phyloP scores from a whole-genome alignment of 176 grass and related monocot genomes.

The Rhynchospora tenuis region DNA sequence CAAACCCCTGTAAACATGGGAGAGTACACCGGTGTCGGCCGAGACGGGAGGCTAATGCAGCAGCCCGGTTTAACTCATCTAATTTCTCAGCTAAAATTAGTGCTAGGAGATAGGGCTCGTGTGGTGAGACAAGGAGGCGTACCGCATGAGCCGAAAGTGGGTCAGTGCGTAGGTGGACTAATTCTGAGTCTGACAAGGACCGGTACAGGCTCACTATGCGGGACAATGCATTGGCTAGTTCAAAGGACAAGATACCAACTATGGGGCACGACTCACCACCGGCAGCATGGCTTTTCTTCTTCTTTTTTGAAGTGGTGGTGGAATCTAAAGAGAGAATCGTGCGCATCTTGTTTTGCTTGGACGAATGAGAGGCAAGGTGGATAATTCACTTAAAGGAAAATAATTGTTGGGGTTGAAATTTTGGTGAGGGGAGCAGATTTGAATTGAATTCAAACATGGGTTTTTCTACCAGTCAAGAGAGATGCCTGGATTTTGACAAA shows the following conservation, averaged over 20 bases:
- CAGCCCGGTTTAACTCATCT: conserved; percentile 76
- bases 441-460: conserved; percentile 36
- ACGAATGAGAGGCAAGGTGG: not conserved
- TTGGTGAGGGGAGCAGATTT: not conserved
- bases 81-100: conserved; percentile 89
- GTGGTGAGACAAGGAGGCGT: conserved; percentile 59
- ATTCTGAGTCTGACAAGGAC: conserved; percentile 71
- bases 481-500: not conserved
- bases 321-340: conserved; percentile 63
- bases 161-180: conserved; percentile 38
- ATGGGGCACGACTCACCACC: conserved; percentile 7
- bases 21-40: conserved; percentile 60
- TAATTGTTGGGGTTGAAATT: not conserved
- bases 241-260: conserved; percentile 84
- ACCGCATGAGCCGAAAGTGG: conserved; percentile 59
- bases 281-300: conserved; percentile 25
- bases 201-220: conserved; percentile 69
- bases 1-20: conserved; percentile 63
- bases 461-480: conserved; percentile 5
- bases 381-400: not conserved
- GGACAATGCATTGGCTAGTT: conserved; percentile 85
- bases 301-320: conserved; percentile 42
- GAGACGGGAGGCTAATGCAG: conserved; percentile 59
- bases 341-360: conserved; percentile 25
- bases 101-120: conserved; percentile 67